Base-by-base conservation (phyloP, 805 yeast species). In the Candida michaelii region DNA sequence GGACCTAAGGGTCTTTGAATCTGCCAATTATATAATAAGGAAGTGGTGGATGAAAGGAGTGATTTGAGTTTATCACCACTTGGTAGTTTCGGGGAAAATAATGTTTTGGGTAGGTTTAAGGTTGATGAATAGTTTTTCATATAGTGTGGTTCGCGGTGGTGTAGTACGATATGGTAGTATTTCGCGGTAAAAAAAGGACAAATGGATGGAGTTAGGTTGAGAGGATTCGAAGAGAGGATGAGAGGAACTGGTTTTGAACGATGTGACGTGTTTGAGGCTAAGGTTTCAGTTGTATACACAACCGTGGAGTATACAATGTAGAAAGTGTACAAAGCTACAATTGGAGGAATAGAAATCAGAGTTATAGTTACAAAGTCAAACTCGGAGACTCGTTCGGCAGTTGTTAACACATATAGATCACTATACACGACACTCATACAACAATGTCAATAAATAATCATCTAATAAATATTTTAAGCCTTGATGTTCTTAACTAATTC, bases 21-120 rank as follows among this genome's bases (percentile, higher is more conserved):
- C 39, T 67, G 97, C 80, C 88, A 75, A 10, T 66, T 54, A 61
- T 91, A 91, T 13, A 91, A 66, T 1, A 73, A 69, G 17, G 74
- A 70, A 2, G 89, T 77, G 0, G 82, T 63, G 46, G 74, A 71
- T 9, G 82, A 79, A 10, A 81, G 68, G 7, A 70, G 52, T 11
- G 34, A 31, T 5, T 49, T 45, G 69, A 66, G 47, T 54, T 69
- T 42, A 56, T 59, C 46, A 62, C 63, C 72, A 39, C 73, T 73
- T 0, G 95, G 83, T 43, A 89, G 48, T 43, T 65, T 68, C 17
- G 74, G 74, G 3, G 68, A 62, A 49, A 69, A 86, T 2, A 63
- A 59, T 0, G 96, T 83, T 40, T 66, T 65, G 3, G 97, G 97
- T 18, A 90, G 72, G 16, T 68, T 70, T 35, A 83, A 59, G 0